Conservation (phyloP, 108 stramenopile species). For the Nitzschia inconspicua region DNA sequence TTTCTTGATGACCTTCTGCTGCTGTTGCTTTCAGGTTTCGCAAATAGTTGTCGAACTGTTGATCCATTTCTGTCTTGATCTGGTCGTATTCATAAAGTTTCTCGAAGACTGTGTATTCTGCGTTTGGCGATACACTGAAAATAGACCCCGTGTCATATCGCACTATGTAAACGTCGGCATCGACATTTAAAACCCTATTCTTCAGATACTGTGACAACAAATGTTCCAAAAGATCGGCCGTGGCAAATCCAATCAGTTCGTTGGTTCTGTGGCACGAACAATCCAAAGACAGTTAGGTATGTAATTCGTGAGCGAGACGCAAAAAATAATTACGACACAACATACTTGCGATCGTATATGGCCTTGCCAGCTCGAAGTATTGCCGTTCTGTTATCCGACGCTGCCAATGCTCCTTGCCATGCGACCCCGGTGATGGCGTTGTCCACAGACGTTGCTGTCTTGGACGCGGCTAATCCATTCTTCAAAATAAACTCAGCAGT, state of each 20-base stretch:
- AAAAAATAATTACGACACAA: background rate
- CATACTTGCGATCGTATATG: slow-evolving; percentile 28
- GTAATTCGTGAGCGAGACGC: background rate
- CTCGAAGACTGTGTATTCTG: background rate
- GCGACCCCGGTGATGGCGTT: background rate
- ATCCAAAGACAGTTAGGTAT: too few species aligned
- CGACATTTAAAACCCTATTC: slow-evolving; percentile 12
- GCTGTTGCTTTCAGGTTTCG: too few species aligned
- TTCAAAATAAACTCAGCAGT: slow-evolving; percentile 3
- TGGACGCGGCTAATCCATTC: background rate
- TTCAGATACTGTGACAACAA: slow-evolving; percentile 15
- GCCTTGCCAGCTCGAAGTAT: slow-evolving; percentile 25
- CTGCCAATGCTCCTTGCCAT: background rate
- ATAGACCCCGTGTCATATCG: background rate
- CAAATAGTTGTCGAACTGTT: background rate
- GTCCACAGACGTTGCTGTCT: slow-evolving; percentile 26
- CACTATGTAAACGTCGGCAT: slow-evolving; percentile 3
- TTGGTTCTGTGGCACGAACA: slow-evolving; percentile 36
- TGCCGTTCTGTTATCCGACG: background rate
- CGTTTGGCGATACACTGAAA: background rate
- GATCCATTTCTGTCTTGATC: too few species aligned
- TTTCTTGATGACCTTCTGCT: too few species aligned
- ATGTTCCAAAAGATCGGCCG: slow-evolving; percentile 25
- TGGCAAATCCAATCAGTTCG: slow-evolving; percentile 34
- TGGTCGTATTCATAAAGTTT: background rate